phyloP scores from a whole-genome alignment of 148 eudicot genomes.

The Suaeda aralocaspica region DNA sequence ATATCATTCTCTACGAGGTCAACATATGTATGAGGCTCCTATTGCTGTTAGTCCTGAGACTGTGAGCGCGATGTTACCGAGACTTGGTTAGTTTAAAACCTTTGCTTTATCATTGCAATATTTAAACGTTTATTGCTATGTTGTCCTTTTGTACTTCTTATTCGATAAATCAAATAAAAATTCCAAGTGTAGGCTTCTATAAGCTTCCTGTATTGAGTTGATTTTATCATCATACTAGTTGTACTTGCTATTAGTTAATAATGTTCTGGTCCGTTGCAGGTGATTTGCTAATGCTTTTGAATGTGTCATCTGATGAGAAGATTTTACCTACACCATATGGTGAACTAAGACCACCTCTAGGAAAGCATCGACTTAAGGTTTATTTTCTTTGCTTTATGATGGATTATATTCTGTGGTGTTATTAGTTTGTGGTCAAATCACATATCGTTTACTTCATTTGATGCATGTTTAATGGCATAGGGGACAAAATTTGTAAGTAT shows the following conservation, averaged over 20 bases:
- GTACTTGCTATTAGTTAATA: conserved; percentile 6
- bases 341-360: conserved; percentile 88
- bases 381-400: conserved; percentile 15
- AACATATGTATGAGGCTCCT: conserved; percentile 76
- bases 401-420: neutral
- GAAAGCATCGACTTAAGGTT: conserved; percentile 95
- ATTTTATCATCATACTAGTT: neutral
- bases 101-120: neutral
- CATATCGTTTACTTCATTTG: too few relatives aligned
- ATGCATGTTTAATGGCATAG: too few relatives aligned
- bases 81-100: conserved; percentile 63
- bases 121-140: neutral
- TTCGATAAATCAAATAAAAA: neutral
- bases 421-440: too few relatives aligned
- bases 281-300: conserved; percentile 75
- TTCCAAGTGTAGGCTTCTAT: neutral
- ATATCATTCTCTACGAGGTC: conserved; percentile 73
- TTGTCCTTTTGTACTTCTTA: neutral
- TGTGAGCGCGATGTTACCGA: conserved; percentile 91
- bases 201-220: neutral
- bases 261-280: conserved; percentile 39
- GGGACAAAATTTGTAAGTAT: too few relatives aligned
- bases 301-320: conserved; percentile 81
- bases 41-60: conserved; percentile 72
- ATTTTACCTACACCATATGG: conserved; percentile 89